Evolutionary conservation across 2,329 filamentous ascomycete species (phyloP), one percentile per base, ranked within the genome.

Genomic region (Akanthomyces dipterigenus): DNA sequence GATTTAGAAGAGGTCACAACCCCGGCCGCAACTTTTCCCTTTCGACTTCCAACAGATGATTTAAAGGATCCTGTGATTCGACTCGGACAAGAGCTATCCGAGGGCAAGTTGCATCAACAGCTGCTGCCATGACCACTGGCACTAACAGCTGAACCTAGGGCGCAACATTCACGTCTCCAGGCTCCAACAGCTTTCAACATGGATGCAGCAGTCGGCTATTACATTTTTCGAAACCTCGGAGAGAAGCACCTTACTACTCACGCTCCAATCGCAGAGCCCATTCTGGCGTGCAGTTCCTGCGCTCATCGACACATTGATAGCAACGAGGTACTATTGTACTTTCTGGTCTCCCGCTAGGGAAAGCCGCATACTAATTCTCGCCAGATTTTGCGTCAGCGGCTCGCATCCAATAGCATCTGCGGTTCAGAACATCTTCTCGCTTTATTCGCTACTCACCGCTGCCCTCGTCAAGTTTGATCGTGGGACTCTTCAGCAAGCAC

Each of bases 151-250:
- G 8, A 14, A 16, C 22, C 4, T 9, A 43, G 38, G 46, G 40
- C 46, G 36, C 18, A 38, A 46, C 11, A 24, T 53, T 26, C 42
- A 54, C 14, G 9, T 16, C 14, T 8, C 31, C 14, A 16, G 40
- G 22, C 50, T 61, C 34, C 31, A 40, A 7, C 58, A 82, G 78
- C 81, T 65, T 66, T 70, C 14, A 62, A 73, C 3, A 69, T 77
- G 64, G 79, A 81, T 36, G 76, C 78, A n/a, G 76, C 78, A 20
- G 72, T 75, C 14, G 74, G 80, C 26, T 69, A 50, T 84, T 22
- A 67, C 71, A 20, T 72, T 72, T 55, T 62, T 87, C 16, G 72
- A 76, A 20, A 70, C 71, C 6, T 88, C 58, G 3, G 50, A 55
- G 9, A 38, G 58, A 55, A 34, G 11, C 28, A 49, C 34, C 8